Percentiles rank a stretch among this genome's conserved stretches.
These are phyloP conservation scores for Volutella citrinella DNA, from an alignment of 2,329 filamentous ascomycete genomes.

Conservation along the genomic window DNA sequence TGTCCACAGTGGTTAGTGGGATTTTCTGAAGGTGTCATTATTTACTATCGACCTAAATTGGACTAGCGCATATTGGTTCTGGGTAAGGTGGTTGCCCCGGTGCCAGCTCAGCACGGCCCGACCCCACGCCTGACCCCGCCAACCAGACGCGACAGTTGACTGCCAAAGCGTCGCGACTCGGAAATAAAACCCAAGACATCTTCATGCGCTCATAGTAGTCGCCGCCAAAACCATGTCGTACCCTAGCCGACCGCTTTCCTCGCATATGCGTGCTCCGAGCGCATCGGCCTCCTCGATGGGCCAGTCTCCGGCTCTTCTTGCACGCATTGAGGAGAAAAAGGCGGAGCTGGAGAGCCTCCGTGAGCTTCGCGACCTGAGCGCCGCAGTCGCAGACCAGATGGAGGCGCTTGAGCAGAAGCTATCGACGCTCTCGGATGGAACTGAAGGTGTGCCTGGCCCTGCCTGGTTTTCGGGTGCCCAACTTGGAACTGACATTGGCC, in stretches of 20 bases:
- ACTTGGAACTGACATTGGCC: constrained; percentile 20
- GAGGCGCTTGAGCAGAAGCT: constrained; percentile 76
- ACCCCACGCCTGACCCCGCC: constrained; percentile 28
- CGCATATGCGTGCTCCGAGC: constrained; percentile 65
- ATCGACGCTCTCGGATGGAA: constrained; percentile 73
- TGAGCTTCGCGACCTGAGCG: constrained; percentile 75
- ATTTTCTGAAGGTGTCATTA: constrained; percentile 30
- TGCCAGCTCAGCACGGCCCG: constrained; percentile 11
- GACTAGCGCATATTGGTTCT: constrained; percentile 23
- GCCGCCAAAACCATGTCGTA: constrained; percentile 49
- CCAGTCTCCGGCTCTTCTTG: constrained; percentile 67
- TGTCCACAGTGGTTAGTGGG: constrained; percentile 11
- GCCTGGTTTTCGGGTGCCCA: background rate
- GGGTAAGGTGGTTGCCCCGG: constrained; percentile 28
- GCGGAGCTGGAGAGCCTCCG: constrained; percentile 76
- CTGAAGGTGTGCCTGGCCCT: constrained; percentile 59
- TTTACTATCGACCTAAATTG: constrained; percentile 31
- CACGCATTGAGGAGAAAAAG: constrained; percentile 82
- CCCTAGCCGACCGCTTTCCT: constrained; percentile 55
- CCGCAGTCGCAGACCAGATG: constrained; percentile 77
- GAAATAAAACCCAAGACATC: no score
- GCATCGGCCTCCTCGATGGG: constrained; percentile 46
- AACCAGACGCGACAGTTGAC: constrained; percentile 18
- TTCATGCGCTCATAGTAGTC: background rate
- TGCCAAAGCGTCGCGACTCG: no score